A percentile compares a stretch with the other conserved stretches of the same genome.
Evolutionary conservation across 768 basidiomycete genomes (phyloP).

Genomic region (Panellus pusillus): DNA sequence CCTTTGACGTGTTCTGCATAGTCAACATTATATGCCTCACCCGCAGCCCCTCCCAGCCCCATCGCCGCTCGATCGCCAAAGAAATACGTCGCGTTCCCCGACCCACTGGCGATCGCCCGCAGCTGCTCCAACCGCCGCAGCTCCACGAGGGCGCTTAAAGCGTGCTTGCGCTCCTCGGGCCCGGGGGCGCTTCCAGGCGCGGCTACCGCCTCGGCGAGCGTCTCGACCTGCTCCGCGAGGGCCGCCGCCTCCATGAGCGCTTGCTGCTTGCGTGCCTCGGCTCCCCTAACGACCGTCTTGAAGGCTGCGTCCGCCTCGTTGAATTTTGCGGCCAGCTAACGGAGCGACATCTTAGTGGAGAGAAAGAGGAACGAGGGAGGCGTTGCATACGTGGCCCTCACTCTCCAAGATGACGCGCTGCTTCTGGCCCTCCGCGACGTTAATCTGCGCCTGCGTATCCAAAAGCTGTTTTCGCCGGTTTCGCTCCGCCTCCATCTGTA

Average conservation of each 20-base stretch:
- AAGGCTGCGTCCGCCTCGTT: slow-evolving; percentile 56
- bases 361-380: background rate
- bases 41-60: slow-evolving; percentile 26
- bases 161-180: slow-evolving; percentile 36
- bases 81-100: slow-evolving; percentile 58
- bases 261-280: slow-evolving; percentile 40
- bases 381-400: slow-evolving; percentile 46
- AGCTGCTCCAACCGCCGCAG: slow-evolving; percentile 53
- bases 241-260: slow-evolving; percentile 19
- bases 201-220: slow-evolving; percentile 43
- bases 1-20: slow-evolving; percentile 48
- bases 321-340: slow-evolving; percentile 47
- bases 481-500: slow-evolving; percentile 61
- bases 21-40: slow-evolving; percentile 48
- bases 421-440: slow-evolving; percentile 59
- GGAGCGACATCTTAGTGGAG: background rate
- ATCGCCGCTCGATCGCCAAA: slow-evolving; percentile 42
- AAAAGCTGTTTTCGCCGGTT: slow-evolving; percentile 56
- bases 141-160: slow-evolving; percentile 46
- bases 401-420: slow-evolving; percentile 55
- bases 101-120: slow-evolving; percentile 48
- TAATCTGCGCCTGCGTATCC: slow-evolving; percentile 58
- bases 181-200: slow-evolving; percentile 28
- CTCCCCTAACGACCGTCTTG: slow-evolving; percentile 51
- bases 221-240: slow-evolving; percentile 32